Conservation (phyloP, 768 basidiomycete genomes). For the Dioszegia hungarica region DNA sequence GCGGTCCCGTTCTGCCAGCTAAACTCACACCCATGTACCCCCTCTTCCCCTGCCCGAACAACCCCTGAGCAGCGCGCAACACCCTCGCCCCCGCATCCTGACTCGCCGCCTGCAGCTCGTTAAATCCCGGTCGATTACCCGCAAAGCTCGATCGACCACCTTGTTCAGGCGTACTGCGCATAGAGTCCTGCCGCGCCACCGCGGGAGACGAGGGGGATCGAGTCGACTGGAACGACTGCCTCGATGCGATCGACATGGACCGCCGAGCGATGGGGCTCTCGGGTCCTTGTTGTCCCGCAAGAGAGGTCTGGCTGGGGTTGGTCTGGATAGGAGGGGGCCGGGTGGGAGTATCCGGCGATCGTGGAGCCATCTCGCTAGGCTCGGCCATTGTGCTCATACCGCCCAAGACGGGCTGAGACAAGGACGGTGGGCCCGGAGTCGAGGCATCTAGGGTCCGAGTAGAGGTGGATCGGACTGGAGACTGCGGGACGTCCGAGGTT, state of each 20-base stretch:
- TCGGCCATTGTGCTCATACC: background rate
- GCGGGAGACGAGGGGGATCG: background rate
- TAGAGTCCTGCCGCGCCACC: background rate
- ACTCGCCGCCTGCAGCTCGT: slow-evolving; percentile 68
- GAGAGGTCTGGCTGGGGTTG: background rate
- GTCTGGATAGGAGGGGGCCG: background rate
- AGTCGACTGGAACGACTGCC: slow-evolving; percentile 4
- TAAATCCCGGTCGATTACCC: slow-evolving; percentile 49
- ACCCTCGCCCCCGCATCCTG: slow-evolving; percentile 70
- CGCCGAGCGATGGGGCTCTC: background rate
- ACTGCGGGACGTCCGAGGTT: slow-evolving; percentile 1
- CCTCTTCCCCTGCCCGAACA: slow-evolving; percentile 73
- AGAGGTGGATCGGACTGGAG: slow-evolving; percentile 20
- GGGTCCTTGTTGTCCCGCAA: background rate
- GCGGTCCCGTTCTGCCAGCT: background rate
- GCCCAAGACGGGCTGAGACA: background rate
- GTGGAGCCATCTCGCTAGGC: background rate
- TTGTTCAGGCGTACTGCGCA: background rate
- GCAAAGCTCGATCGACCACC: background rate
- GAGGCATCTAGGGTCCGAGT: background rate
- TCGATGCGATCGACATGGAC: slow-evolving; percentile 3
- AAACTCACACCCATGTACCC: slow-evolving; percentile 61
- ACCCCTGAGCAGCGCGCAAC: slow-evolving; percentile 61
- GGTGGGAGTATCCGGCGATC: background rate
- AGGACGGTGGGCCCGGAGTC: background rate